Percentiles rank a stretch among this genome's conserved stretches.
phyloP scores from a whole-genome alignment of 1,139 yeast genomes.

The Scheffersomyces illinoinensis region DNA sequence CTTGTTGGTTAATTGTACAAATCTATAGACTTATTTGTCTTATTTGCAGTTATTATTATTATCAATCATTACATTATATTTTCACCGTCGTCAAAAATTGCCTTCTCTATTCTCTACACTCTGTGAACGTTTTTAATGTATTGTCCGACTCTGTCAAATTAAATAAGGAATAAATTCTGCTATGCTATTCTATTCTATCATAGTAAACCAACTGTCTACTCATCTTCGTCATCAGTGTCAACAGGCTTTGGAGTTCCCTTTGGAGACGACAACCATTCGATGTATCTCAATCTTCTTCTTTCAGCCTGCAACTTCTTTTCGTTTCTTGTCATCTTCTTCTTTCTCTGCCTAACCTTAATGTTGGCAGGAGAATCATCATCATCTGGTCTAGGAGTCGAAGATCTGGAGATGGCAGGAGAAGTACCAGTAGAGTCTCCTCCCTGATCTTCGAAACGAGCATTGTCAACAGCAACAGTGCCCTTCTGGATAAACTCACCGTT shows the following conservation, averaged over 20 bases:
- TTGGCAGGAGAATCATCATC: slow-evolving; percentile 94
- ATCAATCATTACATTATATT: no score
- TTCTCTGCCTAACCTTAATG: slow-evolving; percentile 86
- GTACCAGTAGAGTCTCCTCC: slow-evolving; percentile 48
- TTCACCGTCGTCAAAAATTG: neutral
- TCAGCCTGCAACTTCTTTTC: slow-evolving; percentile 90
- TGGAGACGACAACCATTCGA: slow-evolving; percentile 94
- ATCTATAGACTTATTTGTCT: no score
- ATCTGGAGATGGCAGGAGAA: slow-evolving; percentile 42
- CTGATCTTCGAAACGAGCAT: slow-evolving; percentile 74
- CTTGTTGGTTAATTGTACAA: no score
- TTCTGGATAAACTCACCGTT: slow-evolving; percentile 86
- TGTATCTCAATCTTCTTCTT: slow-evolving; percentile 90
- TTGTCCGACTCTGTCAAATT: neutral
- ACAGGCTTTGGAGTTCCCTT: slow-evolving; percentile 96
- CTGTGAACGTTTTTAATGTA: neutral
- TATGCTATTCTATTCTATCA: neutral
- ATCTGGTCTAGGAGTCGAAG: slow-evolving; percentile 48
- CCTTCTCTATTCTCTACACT: neutral
- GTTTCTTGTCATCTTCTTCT: slow-evolving; percentile 96
- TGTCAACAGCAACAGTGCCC: slow-evolving; percentile 76
- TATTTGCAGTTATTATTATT: no score
- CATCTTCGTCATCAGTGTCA: slow-evolving; percentile 91
- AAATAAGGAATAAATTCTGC: neutral
- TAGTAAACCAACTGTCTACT: slow-evolving; percentile 16